phyloP scores from a whole-genome alignment of 2,329 filamentous ascomycete species.

The Colletotrichum sp. region DNA sequence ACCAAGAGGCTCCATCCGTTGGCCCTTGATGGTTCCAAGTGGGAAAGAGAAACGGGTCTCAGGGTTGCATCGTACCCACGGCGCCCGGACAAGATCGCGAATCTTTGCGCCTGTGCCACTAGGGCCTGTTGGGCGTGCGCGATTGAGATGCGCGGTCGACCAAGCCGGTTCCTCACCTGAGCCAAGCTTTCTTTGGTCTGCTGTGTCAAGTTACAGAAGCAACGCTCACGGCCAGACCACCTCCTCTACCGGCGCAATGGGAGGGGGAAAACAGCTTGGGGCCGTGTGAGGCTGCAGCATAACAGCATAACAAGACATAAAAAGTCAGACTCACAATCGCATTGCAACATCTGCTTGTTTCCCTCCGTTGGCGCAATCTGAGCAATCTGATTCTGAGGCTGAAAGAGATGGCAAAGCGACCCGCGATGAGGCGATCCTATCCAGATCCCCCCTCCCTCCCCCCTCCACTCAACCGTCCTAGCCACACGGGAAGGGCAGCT shows the following conservation, averaged over 20 bases:
- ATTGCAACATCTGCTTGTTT: background rate
- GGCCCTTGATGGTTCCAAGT: background rate
- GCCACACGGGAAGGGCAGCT: constrained; percentile 1
- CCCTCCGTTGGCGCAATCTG: background rate
- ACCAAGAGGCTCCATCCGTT: background rate
- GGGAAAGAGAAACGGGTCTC: background rate
- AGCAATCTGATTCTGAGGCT: background rate
- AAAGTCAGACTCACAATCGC: background rate
- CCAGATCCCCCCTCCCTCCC: background rate
- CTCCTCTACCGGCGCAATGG: background rate
- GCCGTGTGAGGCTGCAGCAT: background rate
- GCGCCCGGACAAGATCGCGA: constrained; percentile 19
- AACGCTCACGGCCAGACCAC: background rate
- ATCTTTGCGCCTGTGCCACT: constrained; percentile 19
- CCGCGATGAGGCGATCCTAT: constrained; percentile 1
- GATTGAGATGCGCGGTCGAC: constrained; percentile 20
- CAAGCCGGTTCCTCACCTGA: constrained; percentile 2
- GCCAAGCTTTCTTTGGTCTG: constrained; percentile 15
- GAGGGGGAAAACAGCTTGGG: background rate
- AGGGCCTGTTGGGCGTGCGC: constrained; percentile 17
- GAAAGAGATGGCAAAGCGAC: background rate
- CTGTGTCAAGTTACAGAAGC: constrained; percentile 10
- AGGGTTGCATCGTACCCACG: constrained; percentile 19
- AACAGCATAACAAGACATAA: constrained; percentile 1
- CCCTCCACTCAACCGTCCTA: background rate